Evolutionary conservation across 2,329 filamentous ascomycete species (phyloP), one percentile per base, ranked within the genome.

Genomic region (Nothopassalora personata): DNA sequence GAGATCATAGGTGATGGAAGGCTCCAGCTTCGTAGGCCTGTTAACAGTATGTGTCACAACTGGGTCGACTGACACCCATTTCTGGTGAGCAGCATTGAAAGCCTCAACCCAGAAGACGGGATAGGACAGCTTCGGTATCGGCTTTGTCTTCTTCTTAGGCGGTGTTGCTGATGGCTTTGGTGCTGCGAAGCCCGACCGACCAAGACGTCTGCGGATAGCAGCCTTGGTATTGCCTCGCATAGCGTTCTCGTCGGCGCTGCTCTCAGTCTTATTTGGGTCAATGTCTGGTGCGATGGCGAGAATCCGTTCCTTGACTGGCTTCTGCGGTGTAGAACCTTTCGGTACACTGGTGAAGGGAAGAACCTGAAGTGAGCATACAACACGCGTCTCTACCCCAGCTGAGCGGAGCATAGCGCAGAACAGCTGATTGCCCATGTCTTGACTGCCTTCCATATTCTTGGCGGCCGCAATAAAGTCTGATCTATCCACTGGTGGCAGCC

Each of bases 21-120:
- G 94, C 69, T 99, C 94, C 30, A 99, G 79, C 50, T 83, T 86
- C 31, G 81, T 82, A 0, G 90, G 84, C 60, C 89, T 91, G 71
- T 86, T 90, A 56, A 96, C 85, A 64, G 86, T 88, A 57, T 84
- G 81, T 0, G 92, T 96, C 1, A 94, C 91, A 0, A 97, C 74
- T 0, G 92, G 86, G 71, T 99, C 94, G 39, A 94, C 84, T 0
- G 91, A 83, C 57, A 96, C 84, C 94, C 94, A 99, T 77, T 91
- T 96, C 71, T 97, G 90, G 64, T 91, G 85, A 0, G 89, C 88
- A 55, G 86, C 80, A 63, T 97, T 92, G 64, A 96, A 89, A 3
- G 90, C 87, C 75, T 99, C 94, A 0, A 97, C 87, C 94, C 94
- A 99, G 71, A 91, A 97, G 3, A 97, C 81, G 0, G 94, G 94